These are phyloP conservation scores for Albizia julibrissin DNA, from an alignment of 306 rosid genomes.

Conservation along the genomic window DNA sequence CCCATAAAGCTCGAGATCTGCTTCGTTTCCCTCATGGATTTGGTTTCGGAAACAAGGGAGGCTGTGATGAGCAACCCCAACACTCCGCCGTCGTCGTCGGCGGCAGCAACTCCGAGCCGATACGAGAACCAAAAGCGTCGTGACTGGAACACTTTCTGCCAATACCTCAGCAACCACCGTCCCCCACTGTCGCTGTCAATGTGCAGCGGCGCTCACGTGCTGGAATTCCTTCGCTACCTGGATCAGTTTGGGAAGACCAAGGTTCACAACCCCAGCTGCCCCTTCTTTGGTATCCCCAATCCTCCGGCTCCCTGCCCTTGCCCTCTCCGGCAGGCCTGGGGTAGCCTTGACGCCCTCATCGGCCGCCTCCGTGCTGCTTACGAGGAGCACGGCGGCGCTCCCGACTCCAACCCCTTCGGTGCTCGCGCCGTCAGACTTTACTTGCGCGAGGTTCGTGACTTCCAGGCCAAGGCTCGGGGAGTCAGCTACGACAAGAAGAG, in stretches of 20 bases:
- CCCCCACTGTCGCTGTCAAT: constrained; percentile 63
- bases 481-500: constrained; percentile 94
- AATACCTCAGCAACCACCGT: constrained; percentile 76
- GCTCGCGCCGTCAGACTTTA: constrained; percentile 68
- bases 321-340: constrained; percentile 95
- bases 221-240: constrained; percentile 82
- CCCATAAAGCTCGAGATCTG: not conserved
- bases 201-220: constrained; percentile 83
- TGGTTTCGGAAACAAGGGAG: constrained; percentile 46
- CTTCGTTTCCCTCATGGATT: constrained; percentile 35
- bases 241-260: constrained; percentile 97
- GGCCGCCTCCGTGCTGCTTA: constrained; percentile 96
- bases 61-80: not conserved
- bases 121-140: constrained; percentile 93
- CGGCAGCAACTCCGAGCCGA: constrained; percentile 59
- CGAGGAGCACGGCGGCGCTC: constrained; percentile 73
- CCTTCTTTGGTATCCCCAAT: constrained; percentile 78
- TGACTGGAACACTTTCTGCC: constrained; percentile 98
- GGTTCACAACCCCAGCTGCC: constrained; percentile 80
- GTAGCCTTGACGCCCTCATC: constrained; percentile 90
- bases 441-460: constrained; percentile 88
- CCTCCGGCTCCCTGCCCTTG: constrained; percentile 95
- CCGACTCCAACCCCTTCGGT: constrained; percentile 74
- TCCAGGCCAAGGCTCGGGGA: constrained; percentile 86
- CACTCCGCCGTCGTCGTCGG: not conserved